These are phyloP conservation scores for Forsythia viridissima DNA, from an alignment of 257 asterid species.

Conservation along the genomic window DNA sequence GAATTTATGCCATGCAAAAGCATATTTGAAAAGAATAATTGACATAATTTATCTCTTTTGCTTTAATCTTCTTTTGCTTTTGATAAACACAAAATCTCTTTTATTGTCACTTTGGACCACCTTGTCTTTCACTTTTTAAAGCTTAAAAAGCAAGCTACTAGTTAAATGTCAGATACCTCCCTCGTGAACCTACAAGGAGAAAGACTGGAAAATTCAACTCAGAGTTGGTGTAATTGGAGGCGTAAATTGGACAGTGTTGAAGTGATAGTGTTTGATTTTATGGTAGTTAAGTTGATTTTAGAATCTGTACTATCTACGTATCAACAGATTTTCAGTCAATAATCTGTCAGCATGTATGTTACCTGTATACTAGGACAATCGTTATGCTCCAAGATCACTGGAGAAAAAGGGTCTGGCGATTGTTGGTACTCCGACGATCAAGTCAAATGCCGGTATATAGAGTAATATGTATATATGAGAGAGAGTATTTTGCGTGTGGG, in stretches of 20 bases:
- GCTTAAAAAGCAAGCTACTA: slow-evolving; percentile 28
- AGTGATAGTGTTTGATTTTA: too few relatives aligned
- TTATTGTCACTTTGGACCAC: slow-evolving; percentile 44
- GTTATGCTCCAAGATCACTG: too few relatives aligned
- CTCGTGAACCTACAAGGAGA: background rate
- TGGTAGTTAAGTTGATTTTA: background rate
- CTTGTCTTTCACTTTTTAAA: slow-evolving; percentile 46
- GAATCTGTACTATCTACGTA: too few relatives aligned
- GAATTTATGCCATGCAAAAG: slow-evolving; percentile 45
- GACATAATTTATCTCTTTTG: slow-evolving; percentile 17
- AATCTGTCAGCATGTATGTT: too few relatives aligned
- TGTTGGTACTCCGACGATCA: too few relatives aligned
- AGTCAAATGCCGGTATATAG: too few relatives aligned
- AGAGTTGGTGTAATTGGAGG: background rate
- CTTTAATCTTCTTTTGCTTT: slow-evolving; percentile 50
- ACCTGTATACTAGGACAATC: too few relatives aligned
- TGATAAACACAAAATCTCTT: slow-evolving; percentile 39
- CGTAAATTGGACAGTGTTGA: background rate
- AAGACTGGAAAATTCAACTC: background rate
- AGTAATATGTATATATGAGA: too few relatives aligned
- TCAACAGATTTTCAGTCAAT: too few relatives aligned
- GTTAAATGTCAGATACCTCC: background rate
- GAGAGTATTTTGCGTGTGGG: too few relatives aligned
- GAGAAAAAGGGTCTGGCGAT: too few relatives aligned
- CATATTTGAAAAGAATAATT: slow-evolving; percentile 30